Evolutionary conservation across 2,329 filamentous ascomycete genomes (phyloP), one percentile per base, ranked within the genome.

Genomic region (Amphichorda felina): DNA sequence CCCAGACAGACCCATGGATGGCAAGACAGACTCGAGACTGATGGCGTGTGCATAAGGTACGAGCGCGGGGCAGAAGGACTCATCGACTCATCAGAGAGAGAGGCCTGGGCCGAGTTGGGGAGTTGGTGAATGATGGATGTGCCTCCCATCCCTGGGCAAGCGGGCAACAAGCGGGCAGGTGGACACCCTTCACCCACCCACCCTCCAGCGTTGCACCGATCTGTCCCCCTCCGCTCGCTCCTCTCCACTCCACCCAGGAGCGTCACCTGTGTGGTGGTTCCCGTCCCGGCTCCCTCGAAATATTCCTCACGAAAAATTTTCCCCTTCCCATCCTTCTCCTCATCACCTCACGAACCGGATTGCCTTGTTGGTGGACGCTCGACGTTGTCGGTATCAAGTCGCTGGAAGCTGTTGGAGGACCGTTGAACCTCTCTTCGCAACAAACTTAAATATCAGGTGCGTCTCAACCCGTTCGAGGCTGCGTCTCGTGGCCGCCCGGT

Each of bases 271-370:
- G 13, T 29, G 17, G 4, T 33, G 31, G 17, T 33, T 14, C 21
- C 31, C 31, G 18, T 22, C 31, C 31, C 33, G 22, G 13, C 21
- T 35, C 33, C 22, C 33, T 27, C 22, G 22, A 27, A 35, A 35
- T 35, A 35, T 35, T 35, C 33, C 33, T 35, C 22, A 35, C 22
- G 22, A 35, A 35, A 35, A 35, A 9, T 35, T 35, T 35, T 35
- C 33, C 26, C 25, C 17, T 28, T 18, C 24, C 26, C 22, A 26
- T 35, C 13, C 33, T 33, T 13, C 11, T 27, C 33, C 21, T 27
- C 22, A 14, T 28, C 15, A 19, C 33, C 6, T 29, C 27, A 6
- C 27, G 6, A 29, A 14, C 27, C 27, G 27, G n/a, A 14, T 29
- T n/a, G 13, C 30, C 30, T 19, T 19, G 30, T 32, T 10, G 30